Conservation (phyloP, 2,329 filamentous ascomycete genomes). For the Phaeosphaeriaceae sp. region DNA sequence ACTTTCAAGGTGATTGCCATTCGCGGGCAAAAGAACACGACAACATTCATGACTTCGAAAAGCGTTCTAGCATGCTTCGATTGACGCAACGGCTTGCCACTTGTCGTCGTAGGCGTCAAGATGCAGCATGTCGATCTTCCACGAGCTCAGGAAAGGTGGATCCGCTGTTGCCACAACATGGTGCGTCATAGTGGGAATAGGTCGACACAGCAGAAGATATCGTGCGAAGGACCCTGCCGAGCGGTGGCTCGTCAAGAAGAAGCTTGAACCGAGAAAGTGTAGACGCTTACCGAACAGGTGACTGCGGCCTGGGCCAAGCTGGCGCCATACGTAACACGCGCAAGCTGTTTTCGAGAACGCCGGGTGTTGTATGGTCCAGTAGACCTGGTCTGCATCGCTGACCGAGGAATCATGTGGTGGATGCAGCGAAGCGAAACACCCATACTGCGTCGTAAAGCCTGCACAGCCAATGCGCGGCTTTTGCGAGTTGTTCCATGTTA, state of each 20-base stretch:
- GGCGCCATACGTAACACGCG: slow-evolving; percentile 35
- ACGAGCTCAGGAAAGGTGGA: slow-evolving; percentile 22
- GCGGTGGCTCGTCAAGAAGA: slow-evolving; percentile 5
- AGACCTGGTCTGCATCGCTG: background rate
- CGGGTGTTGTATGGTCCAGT: slow-evolving; percentile 30
- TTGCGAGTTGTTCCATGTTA: background rate
- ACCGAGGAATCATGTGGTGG: background rate
- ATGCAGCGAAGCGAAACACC: background rate
- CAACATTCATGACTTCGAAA: background rate
- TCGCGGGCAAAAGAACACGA: background rate
- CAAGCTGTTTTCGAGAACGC: slow-evolving; percentile 13
- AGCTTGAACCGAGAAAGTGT: slow-evolving; percentile 12
- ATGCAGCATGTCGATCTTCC: slow-evolving; percentile 21
- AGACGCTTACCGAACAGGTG: slow-evolving; percentile 1
- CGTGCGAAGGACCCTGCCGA: slow-evolving; percentile 12
- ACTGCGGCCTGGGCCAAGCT: slow-evolving; percentile 9
- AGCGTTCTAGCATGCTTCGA: slow-evolving; percentile 21
- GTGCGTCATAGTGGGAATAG: slow-evolving; percentile 20
- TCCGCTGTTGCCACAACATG: slow-evolving; percentile 18
- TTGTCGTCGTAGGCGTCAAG: background rate
- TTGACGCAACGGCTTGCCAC: slow-evolving; percentile 30
- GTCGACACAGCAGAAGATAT: background rate
- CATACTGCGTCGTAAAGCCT: background rate
- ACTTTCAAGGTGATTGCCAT: background rate
- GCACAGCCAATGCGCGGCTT: background rate